Conservation (phyloP, 805 yeast species). For the Candida xyloterini region DNA sequence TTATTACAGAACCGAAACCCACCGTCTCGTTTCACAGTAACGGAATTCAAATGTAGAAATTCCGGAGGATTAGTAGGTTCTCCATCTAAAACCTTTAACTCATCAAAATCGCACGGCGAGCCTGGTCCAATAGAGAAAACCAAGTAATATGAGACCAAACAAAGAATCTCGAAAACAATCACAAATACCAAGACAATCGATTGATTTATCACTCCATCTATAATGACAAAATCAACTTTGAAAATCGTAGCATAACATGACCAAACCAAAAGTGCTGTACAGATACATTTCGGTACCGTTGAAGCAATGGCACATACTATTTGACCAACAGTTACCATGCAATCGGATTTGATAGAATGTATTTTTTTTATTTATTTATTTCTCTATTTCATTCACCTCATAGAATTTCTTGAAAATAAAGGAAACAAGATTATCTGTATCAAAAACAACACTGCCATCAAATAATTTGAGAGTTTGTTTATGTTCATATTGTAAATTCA, state of each 20-base stretch:
- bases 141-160: constrained; percentile 50
- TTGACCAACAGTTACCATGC: constrained; percentile 9
- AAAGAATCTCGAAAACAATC: constrained; percentile 32
- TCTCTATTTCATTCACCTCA: constrained; percentile 33
- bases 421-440: constrained; percentile 63
- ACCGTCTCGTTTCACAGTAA: constrained; percentile 54
- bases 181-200: constrained; percentile 27
- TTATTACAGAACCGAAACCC: constrained; percentile 57
- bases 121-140: constrained; percentile 61
- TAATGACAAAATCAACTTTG: constrained; percentile 27
- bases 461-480: constrained; percentile 52
- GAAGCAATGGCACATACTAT: constrained; percentile 37
- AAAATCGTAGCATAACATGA: constrained; percentile 39
- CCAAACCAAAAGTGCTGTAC: constrained; percentile 45
- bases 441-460: constrained; percentile 64
- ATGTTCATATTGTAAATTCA: constrained; percentile 72
- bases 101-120: constrained; percentile 56
- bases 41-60: constrained; percentile 37
- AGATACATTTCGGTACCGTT: constrained; percentile 49
- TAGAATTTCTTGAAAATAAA: constrained; percentile 77
- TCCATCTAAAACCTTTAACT: constrained; percentile 30
- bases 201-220: constrained; percentile 14
- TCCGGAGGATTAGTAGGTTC: constrained; percentile 39
- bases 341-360: constrained; percentile 1
- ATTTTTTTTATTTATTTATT: neutral